Evolutionary conservation across 805 yeast species (phyloP), one percentile per base, ranked within the genome.

Genomic region (Torulaspora quercuum): DNA sequence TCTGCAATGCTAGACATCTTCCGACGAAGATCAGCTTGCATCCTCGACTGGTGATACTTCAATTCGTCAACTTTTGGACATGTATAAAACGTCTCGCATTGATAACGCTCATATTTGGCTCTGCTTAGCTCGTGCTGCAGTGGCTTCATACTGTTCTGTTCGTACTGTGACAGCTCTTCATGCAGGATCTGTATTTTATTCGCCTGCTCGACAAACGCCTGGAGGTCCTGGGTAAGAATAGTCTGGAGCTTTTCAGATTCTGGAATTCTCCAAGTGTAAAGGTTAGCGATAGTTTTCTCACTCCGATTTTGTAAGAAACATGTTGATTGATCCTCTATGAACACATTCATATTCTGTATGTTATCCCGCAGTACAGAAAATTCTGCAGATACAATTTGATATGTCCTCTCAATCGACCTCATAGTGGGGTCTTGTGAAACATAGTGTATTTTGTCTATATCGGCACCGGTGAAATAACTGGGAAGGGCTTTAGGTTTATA

Each of bases 231-330:
- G 6, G 14, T 10, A 1, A 48, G 6, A 7, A 53, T 44, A 6
- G 44, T 38, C 9, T 25, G 19, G 5, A 63, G 26, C 4, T 32
- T 34, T 0, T 19, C 11, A 5, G 50, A 46, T 35, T 67, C 70
- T 9, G 55, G 35, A 13, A 68, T 37, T 48, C 69, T 63, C 73
- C 73, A 68, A 7, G 65, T 59, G 26, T 60, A 55, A 10, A 55
- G 39, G 31, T 52, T 44, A 10, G 50, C 46, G 1, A 65, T 22
- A 0, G 68, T 51, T 2, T 29, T 39, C 5, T 42, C 46, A 2
- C 65, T 50, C 29, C 67, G 63, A 3, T 35, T 17, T 6, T 25
- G 38, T 5, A 60, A 45, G 6, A 53, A 38, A 7, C 39, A 24
- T 3, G 48, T 45, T 14, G 56, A 31, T 32, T 67, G 70, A 29